Percentiles rank a stretch among this genome's conserved stretches.
Evolutionary conservation across 768 basidiomycete genomes (phyloP).

Genomic region (Rhodotorula graminis): DNA sequence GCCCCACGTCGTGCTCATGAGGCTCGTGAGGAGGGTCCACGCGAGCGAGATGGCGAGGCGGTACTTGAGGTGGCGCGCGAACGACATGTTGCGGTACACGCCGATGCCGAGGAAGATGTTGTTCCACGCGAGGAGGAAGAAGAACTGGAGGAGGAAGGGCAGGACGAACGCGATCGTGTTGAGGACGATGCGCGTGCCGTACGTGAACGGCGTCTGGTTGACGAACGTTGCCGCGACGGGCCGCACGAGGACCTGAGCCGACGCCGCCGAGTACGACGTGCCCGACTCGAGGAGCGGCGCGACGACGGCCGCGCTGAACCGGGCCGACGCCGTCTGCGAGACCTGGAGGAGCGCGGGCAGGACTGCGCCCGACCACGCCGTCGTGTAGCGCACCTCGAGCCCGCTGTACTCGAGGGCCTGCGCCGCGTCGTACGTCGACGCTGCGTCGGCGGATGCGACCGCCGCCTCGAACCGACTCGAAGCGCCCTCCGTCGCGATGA

Average conservation of each 20-base stretch:
- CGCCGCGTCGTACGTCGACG: not conserved
- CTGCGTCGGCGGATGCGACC: not conserved
- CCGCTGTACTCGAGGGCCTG: conserved; percentile 16
- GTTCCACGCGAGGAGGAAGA: conserved; percentile 19
- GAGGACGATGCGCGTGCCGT: conserved; percentile 11
- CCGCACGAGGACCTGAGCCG: not conserved
- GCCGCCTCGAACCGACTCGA: conserved; percentile 16
- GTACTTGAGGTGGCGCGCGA: not conserved
- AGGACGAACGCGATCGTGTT: conserved; percentile 28
- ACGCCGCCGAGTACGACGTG: not conserved
- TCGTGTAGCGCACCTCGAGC: conserved; percentile 22
- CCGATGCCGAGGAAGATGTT: conserved; percentile 1
- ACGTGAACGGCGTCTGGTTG: conserved; percentile 16
- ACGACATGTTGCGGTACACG: not conserved
- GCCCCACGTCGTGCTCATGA: conserved; percentile 13
- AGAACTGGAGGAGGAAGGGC: conserved; percentile 25
- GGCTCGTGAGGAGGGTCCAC: conserved; percentile 20
- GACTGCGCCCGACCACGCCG: conserved; percentile 22
- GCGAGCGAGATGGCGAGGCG: not conserved
- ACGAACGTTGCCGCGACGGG: conserved; percentile 8
- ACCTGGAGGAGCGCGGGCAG: conserved; percentile 1
- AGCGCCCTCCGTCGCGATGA: conserved; percentile 8
- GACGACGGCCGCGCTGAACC: conserved; percentile 4
- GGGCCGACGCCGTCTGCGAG: not conserved
- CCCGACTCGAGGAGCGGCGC: conserved; percentile 12